These are phyloP conservation scores for Penstemon eatonii DNA, from an alignment of 257 asterid species.

Conservation along the genomic window DNA sequence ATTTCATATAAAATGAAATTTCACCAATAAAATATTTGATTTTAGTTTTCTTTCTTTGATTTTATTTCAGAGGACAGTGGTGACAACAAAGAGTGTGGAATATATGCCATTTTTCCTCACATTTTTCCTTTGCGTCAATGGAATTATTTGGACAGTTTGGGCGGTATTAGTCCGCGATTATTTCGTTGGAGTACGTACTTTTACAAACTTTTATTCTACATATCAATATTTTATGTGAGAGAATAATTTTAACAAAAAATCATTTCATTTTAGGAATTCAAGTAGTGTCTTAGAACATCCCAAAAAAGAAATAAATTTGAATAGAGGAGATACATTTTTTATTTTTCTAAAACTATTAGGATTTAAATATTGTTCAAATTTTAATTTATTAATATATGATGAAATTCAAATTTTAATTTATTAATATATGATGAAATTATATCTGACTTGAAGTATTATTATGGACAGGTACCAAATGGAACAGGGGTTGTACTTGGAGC, in stretches of 20 bases:
- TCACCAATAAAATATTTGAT: background rate
- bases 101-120: conserved; percentile 37
- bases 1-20: background rate
- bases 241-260: background rate
- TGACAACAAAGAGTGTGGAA: conserved; percentile 35
- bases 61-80: conserved; percentile 27
- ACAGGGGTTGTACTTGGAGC: conserved; percentile 41
- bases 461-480: conserved; percentile 43
- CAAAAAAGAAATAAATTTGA: too few species aligned
- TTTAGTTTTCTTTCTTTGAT: background rate
- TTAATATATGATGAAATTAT: background rate
- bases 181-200: conserved; percentile 28
- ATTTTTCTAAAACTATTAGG: too few species aligned
- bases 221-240: background rate
- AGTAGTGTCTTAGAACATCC: background rate
- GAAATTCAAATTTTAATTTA: background rate
- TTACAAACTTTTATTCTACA: background rate
- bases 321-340: too few species aligned
- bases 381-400: too few species aligned
- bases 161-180: conserved; percentile 29
- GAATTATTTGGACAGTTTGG: conserved; percentile 25
- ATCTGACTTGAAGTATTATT: background rate
- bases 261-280: background rate
- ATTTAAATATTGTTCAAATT: too few species aligned
- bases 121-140: conserved; percentile 26